Evolutionary conservation across 2,329 filamentous ascomycete genomes (phyloP), one percentile per base, ranked within the genome.

Genomic region (Curvularia lunata): DNA sequence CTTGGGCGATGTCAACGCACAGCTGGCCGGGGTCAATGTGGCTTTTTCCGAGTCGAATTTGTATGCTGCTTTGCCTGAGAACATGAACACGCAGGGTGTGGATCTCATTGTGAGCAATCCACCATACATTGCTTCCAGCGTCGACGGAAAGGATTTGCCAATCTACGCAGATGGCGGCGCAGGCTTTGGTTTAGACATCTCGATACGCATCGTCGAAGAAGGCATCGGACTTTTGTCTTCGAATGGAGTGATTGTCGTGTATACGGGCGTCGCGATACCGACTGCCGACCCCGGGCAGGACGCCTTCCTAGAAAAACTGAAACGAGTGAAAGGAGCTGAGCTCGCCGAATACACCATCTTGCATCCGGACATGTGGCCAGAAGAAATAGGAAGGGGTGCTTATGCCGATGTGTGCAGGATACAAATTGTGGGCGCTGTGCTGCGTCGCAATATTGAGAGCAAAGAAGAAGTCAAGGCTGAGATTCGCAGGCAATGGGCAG

Each of bases 311-410:
- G 61, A 63, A 34, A 64, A 58, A 38, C 49, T 69, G 10, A 53
- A 64, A 34, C 45, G 46, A 8, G 52, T 68, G 7, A 34, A 68
- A 30, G 61, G 43, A 6, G 51, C 49, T 3, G 56, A 64, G 9
- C 16, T 68, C 13, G 52, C 51, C 1, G 64, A 68, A 45, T 69
- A 69, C 52, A 61, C 58, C 9, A 62, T 69, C 19, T 38, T 69
- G 13, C 65, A 69, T 19, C 67, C 67, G 0, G 67, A 69, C 18
- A 68, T 69, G 61, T 67, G 67, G 67, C 50, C 67, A n/a, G 67
- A 69, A 47, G 67, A 69, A 28, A 68, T 67, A 28, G 67, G 64
- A 8, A 52, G 48, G 23, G 67, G 64, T 9, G 65, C 64, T 4
- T 69, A 69, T 34, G 62, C 65, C 6, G 64, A 68, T 13, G 62